A percentile compares a stretch with the other conserved stretches of the same genome.
These are phyloP conservation scores for Comarum palustre DNA, from an alignment of 306 rosid species.

Conservation along the genomic window DNA sequence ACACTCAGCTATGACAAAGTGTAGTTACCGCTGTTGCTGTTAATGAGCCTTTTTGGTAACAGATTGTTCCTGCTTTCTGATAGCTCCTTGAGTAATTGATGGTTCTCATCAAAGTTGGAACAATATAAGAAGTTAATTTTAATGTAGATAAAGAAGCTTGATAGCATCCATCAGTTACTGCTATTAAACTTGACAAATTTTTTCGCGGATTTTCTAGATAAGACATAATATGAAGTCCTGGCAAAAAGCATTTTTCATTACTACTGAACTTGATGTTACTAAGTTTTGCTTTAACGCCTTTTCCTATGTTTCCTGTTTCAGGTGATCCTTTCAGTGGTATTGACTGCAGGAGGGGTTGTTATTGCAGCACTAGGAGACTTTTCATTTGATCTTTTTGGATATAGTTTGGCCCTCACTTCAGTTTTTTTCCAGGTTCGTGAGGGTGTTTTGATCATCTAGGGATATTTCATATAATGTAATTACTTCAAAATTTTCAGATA, in stretches of 20 bases:
- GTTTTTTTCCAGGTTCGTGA: constrained; percentile 79
- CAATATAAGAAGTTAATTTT: not conserved
- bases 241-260: constrained; percentile 13
- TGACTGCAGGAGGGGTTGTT: constrained; percentile 83
- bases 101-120: not conserved
- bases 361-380: constrained; percentile 92
- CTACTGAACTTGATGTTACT: constrained; percentile 14
- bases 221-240: constrained; percentile 6
- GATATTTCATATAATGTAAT: not conserved
- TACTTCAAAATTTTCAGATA: not conserved
- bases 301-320: constrained; percentile 36
- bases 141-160: constrained; percentile 2
- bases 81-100: not conserved
- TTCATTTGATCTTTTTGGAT: constrained; percentile 86
- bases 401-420: constrained; percentile 86
- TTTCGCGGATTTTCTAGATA: constrained; percentile 5
- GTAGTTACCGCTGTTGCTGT: not conserved
- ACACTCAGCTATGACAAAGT: constrained; percentile 2
- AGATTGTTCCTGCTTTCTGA: not conserved
- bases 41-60: not conserved
- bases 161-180: not conserved
- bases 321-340: constrained; percentile 74
- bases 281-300: constrained; percentile 4
- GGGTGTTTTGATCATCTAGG: constrained; percentile 13
- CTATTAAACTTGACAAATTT: constrained; percentile 12